phyloP scores from a whole-genome alignment of 2,329 filamentous ascomycete genomes.

The Colletotrichum sp. region DNA sequence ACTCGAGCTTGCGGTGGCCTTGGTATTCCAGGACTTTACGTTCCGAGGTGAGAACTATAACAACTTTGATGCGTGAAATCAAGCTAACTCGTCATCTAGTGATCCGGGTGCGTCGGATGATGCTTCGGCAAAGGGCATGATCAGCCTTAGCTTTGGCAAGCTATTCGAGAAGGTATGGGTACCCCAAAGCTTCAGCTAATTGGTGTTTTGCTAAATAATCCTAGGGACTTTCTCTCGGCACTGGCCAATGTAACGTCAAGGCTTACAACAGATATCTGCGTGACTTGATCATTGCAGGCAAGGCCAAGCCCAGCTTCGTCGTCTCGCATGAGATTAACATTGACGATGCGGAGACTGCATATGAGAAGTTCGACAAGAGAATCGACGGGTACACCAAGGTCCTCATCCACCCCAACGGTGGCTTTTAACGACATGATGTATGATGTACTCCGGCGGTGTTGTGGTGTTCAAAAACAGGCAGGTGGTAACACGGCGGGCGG shows the following conservation, averaged over 20 bases:
- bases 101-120: constrained; percentile 69
- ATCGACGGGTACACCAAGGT: constrained; percentile 74
- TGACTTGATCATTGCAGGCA: constrained; percentile 68
- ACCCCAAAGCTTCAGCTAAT: not conserved
- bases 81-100: constrained; percentile 33
- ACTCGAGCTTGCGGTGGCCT: constrained; percentile 66
- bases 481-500: not conserved
- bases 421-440: not conserved
- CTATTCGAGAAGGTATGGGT: constrained; percentile 68
- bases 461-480: not conserved
- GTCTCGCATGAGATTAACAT: constrained; percentile 69
- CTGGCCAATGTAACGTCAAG: constrained; percentile 73
- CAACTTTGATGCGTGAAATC: not conserved
- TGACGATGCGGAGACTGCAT: constrained; percentile 64
- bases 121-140: constrained; percentile 66
- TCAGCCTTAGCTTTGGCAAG: constrained; percentile 70
- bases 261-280: constrained; percentile 70
- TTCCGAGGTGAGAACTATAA: constrained; percentile 34
- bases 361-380: constrained; percentile 70
- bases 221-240: constrained; percentile 63
- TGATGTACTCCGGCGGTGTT: not conserved
- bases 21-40: constrained; percentile 62
- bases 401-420: constrained; percentile 70
- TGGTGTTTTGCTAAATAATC: not conserved
- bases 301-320: constrained; percentile 70